Evolutionary conservation across 768 basidiomycete species (phyloP).

Genomic region (Cubamyces sp.): DNA sequence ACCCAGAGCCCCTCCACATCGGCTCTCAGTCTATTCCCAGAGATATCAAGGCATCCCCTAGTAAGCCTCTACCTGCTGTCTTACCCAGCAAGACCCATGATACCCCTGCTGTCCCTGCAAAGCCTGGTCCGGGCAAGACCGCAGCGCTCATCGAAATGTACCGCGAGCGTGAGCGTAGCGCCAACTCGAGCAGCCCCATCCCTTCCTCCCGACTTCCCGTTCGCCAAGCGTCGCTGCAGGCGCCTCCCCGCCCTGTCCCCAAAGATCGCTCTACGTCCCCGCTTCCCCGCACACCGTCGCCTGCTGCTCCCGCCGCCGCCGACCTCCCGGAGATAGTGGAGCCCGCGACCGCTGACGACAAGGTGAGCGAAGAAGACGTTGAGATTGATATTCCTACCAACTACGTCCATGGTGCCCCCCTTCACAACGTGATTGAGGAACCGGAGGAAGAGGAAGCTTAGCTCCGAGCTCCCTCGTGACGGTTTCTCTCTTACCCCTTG

Average conservation of each 20-base stretch:
- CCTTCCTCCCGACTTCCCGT: constrained; percentile 42
- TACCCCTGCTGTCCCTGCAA: constrained; percentile 23
- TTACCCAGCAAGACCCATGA: background rate
- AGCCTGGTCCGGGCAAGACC: constrained; percentile 56
- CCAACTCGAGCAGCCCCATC: constrained; percentile 15
- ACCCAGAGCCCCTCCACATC: constrained; percentile 18
- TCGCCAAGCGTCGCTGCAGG: constrained; percentile 34
- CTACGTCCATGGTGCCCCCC: constrained; percentile 82
- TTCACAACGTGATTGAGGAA: constrained; percentile 86
- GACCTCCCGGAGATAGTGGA: constrained; percentile 23
- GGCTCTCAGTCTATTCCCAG: constrained; percentile 19
- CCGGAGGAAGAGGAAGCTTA: constrained; percentile 42
- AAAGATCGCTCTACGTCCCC: constrained; percentile 39
- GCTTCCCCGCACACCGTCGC: constrained; percentile 37
- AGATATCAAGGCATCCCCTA: constrained; percentile 10
- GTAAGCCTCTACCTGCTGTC: constrained; percentile 5
- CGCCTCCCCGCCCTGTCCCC: constrained; percentile 19
- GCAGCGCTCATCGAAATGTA: constrained; percentile 87
- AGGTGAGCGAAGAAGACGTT: constrained; percentile 26
- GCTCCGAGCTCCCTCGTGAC: constrained; percentile 14
- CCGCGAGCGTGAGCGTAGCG: constrained; percentile 64
- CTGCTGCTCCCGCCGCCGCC: constrained; percentile 27
- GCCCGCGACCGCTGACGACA: constrained; percentile 25
- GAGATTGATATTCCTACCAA: constrained; percentile 39
- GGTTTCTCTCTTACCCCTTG: constrained; percentile 15